These are phyloP conservation scores for Multifurca ochricompacta DNA, from an alignment of 768 basidiomycete species.

Conservation along the genomic window DNA sequence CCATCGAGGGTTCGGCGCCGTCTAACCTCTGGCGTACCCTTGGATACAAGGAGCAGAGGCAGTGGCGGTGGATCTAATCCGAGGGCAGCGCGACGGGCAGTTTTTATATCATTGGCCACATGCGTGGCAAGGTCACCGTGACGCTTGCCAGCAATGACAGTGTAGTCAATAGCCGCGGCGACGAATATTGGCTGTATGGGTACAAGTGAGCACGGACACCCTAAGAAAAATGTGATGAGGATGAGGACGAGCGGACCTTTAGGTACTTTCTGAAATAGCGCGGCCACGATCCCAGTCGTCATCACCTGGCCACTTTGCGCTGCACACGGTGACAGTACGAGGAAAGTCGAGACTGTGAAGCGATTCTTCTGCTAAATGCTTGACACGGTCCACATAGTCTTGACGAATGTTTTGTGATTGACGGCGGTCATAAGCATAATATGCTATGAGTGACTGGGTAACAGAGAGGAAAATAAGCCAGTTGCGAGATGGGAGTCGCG, in stretches of 20 bases:
- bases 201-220: slow-evolving; percentile 9
- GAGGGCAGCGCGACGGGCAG: slow-evolving; percentile 56
- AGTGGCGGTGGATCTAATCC: slow-evolving; percentile 52
- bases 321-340: slow-evolving; percentile 80
- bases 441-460: slow-evolving; percentile 59
- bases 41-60: slow-evolving; percentile 40
- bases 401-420: slow-evolving; percentile 72
- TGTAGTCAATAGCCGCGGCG: slow-evolving; percentile 91
- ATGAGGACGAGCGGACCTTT: slow-evolving; percentile 56
- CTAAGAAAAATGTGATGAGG: slow-evolving; percentile 12
- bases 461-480: slow-evolving; percentile 89
- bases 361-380: slow-evolving; percentile 63
- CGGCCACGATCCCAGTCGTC: slow-evolving; percentile 80
- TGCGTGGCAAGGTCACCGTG: slow-evolving; percentile 80
- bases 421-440: slow-evolving; percentile 80
- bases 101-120: slow-evolving; percentile 64
- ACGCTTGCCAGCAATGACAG: slow-evolving; percentile 69
- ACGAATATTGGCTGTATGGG: slow-evolving; percentile 75
- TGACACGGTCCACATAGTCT: slow-evolving; percentile 74
- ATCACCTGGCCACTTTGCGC: slow-evolving; percentile 89
- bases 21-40: slow-evolving; percentile 43
- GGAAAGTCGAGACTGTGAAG: slow-evolving; percentile 57
- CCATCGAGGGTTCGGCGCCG: slow-evolving; percentile 63
- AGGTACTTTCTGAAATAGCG: slow-evolving; percentile 95
- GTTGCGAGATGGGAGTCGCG: slow-evolving; percentile 82